A percentile compares a stretch with the other conserved stretches of the same genome.
Evolutionary conservation across 2,329 filamentous ascomycete species (phyloP).

Genomic region (Biscogniauxia mediterranea): DNA sequence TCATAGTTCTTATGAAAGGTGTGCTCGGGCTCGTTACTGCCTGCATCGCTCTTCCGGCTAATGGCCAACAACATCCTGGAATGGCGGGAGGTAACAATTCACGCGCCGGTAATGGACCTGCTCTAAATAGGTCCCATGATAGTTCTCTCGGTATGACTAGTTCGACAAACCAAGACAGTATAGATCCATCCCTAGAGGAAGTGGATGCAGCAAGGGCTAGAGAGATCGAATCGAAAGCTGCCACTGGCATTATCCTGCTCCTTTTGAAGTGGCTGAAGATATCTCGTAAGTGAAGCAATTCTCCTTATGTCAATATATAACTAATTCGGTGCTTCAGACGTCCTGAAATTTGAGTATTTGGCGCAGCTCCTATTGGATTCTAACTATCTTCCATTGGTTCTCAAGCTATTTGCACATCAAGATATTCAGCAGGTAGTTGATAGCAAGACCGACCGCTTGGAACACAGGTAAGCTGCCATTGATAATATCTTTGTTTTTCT

Average conservation of each 20-base stretch:
- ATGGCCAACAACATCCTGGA: slow-evolving; percentile 44
- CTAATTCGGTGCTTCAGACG: slow-evolving; percentile 53
- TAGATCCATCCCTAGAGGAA: slow-evolving; percentile 66
- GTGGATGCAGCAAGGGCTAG: slow-evolving; percentile 76
- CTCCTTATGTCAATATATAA: neutral
- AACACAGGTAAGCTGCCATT: slow-evolving; percentile 64
- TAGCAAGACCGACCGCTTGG: slow-evolving; percentile 76
- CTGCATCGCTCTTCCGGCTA: slow-evolving; percentile 63
- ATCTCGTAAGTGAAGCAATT: slow-evolving; percentile 66
- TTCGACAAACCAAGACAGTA: slow-evolving; percentile 35
- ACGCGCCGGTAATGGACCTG: slow-evolving; percentile 40
- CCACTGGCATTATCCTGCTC: slow-evolving; percentile 85
- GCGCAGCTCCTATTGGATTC: slow-evolving; percentile 91
- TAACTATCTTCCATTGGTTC: slow-evolving; percentile 87
- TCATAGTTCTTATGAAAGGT: slow-evolving; percentile 88
- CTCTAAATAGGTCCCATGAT: slow-evolving; percentile 31
- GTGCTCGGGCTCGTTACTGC: slow-evolving; percentile 85
- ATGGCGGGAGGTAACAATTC: slow-evolving; percentile 39
- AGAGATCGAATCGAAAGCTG: slow-evolving; percentile 87
- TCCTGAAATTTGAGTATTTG: slow-evolving; percentile 94
- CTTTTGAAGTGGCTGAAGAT: slow-evolving; percentile 95
- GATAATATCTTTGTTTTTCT: neutral
- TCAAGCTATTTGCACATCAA: slow-evolving; percentile 92
- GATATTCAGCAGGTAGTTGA: slow-evolving; percentile 90
- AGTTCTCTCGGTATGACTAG: slow-evolving; percentile 32